Percentiles rank a stretch among this genome's conserved stretches.
phyloP scores from a whole-genome alignment of 2,329 filamentous ascomycete genomes.

The Hawksworthiomyces lignivorus region DNA sequence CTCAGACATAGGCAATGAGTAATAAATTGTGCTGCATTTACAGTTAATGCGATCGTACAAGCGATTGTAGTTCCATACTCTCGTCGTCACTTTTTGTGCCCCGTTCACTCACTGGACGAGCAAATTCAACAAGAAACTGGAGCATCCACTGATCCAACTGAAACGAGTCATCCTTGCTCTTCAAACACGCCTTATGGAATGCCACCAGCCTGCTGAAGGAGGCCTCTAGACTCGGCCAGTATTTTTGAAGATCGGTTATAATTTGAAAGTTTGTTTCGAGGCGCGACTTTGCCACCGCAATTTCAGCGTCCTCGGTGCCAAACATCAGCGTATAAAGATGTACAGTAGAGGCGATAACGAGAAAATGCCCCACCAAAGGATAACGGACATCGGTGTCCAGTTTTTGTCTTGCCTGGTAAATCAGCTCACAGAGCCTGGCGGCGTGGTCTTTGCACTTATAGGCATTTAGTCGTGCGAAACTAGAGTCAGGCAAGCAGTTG shows the following conservation, averaged over 20 bases:
- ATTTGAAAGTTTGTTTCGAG: slow-evolving; percentile 3
- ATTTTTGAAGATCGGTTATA: not conserved
- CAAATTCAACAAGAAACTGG: slow-evolving; percentile 1
- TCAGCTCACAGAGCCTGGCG: no score
- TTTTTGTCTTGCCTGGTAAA: no score
- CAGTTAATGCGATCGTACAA: no score
- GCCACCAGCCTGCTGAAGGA: not conserved
- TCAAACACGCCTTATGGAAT: slow-evolving; percentile 1
- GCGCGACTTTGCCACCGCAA: not conserved
- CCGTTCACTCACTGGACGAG: no score
- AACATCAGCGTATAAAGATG: slow-evolving; percentile 3
- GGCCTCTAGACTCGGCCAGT: not conserved
- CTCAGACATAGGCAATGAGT: no score
- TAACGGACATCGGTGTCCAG: not conserved
- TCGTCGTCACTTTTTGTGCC: no score
- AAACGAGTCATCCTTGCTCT: slow-evolving; percentile 1
- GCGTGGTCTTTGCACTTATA: not conserved
- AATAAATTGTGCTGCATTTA: no score
- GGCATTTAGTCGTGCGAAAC: not conserved
- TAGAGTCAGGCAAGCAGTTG: no score
- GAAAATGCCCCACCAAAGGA: slow-evolving; percentile 1
- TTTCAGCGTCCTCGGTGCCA: not conserved
- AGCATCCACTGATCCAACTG: slow-evolving; percentile 2
- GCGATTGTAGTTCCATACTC: no score
- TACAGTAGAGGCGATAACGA: slow-evolving; percentile 1